Evolutionary conservation across 176 grass and related monocot species (phyloP), one percentile per base, ranked within the genome.

Genomic region (Guadua angustifolia): DNA sequence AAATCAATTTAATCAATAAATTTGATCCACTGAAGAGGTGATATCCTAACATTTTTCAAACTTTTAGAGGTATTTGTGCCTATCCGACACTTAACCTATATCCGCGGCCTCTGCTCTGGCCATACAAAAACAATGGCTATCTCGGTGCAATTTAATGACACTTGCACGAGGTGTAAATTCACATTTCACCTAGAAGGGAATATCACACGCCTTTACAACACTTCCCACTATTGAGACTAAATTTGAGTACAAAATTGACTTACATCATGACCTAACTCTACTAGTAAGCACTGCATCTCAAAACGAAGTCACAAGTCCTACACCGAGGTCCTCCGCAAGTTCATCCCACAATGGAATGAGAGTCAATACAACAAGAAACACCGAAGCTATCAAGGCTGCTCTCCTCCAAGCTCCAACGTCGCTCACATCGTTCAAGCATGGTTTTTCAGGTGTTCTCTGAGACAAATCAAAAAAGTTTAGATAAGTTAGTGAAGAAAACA

Each of bases 311-410:
- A 92, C 93, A 35, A 99, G 89, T 22, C 96, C 96, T 79, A 99
- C 79, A 16, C 96, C 96, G 74, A 99, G 81, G 6, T 99, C 96
- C 87, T 99, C 96, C 21, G 93, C 96, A 49, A 99, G 91, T 44
- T 99, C 96, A 70, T 99, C 96, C 93, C 91, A 95, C 33, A 99
- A 16, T 0, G 96, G 96, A 67, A 99, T 94, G 44, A 99, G 93
- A 29, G 92, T 99, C 42, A 94, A 58, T 9, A 94, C 78, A 32
- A 95, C 96, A 81, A 99, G 88, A 82, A 94, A 86, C 55, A 95
- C 82, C 7, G 88, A 83, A 17, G 80, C 68, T 56, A 85, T 71
- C 81, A 99, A 66, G 45, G 91, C 83, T 43, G 86, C 86, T 69
- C 83, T 94, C 60, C 96, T 91, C 96, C 96, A 95, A 57, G 93